A percentile compares a stretch with the other conserved stretches of the same genome.
phyloP scores from a whole-genome alignment of 768 basidiomycete species.

The Tylopilus felleus region DNA sequence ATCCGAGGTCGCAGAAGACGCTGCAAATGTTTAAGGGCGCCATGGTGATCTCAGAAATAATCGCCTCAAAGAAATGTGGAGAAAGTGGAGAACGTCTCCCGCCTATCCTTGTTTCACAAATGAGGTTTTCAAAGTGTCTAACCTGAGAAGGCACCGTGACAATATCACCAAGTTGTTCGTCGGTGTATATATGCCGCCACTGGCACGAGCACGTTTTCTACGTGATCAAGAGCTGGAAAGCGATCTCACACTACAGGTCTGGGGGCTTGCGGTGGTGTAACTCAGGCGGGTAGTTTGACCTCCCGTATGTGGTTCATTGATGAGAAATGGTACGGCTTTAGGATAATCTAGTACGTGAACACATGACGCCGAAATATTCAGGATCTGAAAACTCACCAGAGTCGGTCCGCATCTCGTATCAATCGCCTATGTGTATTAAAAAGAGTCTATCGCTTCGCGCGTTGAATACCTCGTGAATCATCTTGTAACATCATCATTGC shows the following conservation, averaged over 20 bases:
- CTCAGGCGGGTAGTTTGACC: not conserved
- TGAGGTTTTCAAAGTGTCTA: too few relatives aligned
- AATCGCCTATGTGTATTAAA: not conserved
- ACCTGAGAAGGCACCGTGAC: too few relatives aligned
- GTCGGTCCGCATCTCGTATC: too few relatives aligned
- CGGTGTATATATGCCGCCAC: too few relatives aligned
- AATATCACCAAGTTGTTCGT: too few relatives aligned
- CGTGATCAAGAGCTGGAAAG: too few relatives aligned
- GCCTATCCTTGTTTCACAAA: too few relatives aligned
- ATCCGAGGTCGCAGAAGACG: conserved; percentile 81
- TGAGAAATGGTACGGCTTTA: not conserved
- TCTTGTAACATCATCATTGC: not conserved
- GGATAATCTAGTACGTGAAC: not conserved
- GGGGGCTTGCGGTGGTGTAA: too few relatives aligned
- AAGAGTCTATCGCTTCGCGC: not conserved
- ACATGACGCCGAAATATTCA: not conserved
- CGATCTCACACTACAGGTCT: too few relatives aligned
- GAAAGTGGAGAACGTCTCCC: conserved; percentile 70
- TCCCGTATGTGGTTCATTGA: not conserved
- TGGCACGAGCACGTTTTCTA: too few relatives aligned
- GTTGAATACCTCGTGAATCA: not conserved
- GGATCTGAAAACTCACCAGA: not conserved
- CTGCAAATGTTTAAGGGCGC: conserved; percentile 89
- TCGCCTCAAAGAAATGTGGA: conserved; percentile 92
- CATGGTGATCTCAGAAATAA: conserved; percentile 87